Base-by-base conservation (phyloP, 345 rosid genomes). In the Microthlaspi erraticum region DNA sequence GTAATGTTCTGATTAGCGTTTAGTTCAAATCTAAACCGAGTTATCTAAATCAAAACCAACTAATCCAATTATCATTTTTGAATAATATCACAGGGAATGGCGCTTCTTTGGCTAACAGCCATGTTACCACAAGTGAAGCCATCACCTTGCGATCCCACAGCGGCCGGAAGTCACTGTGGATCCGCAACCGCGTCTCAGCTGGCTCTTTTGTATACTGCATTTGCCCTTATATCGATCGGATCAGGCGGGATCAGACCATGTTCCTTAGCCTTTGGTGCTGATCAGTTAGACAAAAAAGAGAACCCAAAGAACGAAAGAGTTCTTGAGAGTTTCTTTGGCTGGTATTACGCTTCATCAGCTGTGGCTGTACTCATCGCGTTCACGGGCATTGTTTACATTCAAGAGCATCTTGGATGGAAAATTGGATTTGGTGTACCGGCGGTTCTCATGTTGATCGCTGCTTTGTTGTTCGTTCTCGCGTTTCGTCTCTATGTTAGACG, bases 191-290 rank as follows among this genome's bases (percentile, higher is more conserved):
- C 86, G 11, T 74, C 65, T 44, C 96, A 89, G 64, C 56, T 85
- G 73, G 67, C 83, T 64, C 60, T 82, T n/a, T 56, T 88, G 61
- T 51, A 78, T 55, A 68, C 78, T 18, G 80, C 86, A 3, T 77
- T 85, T 38, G 83, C 80, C 13, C 80, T 85, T 52, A 85, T 88
- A 17, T 77, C 95, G 19, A 76, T 80, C 6, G 95, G 95, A 31
- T 86, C 95, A 23, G 95, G 95, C 13, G 95, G 92, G 31, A 72
- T 89, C 56, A 83, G 90, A 72, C 91, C 95, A 1, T 86, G 90
- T 66, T 88, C 89, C 7, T 45, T 88, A 51, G 94, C 94, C 38
- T 88, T 86, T 77, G 91, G 91, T 41, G 94, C 91, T 45, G 87
- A 85, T 52, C 89, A 88, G 60, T 58, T 88, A 66, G 83, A 79